Conservation (phyloP, 495 filamentous ascomycete species). For the Lichenothelia convexa region DNA sequence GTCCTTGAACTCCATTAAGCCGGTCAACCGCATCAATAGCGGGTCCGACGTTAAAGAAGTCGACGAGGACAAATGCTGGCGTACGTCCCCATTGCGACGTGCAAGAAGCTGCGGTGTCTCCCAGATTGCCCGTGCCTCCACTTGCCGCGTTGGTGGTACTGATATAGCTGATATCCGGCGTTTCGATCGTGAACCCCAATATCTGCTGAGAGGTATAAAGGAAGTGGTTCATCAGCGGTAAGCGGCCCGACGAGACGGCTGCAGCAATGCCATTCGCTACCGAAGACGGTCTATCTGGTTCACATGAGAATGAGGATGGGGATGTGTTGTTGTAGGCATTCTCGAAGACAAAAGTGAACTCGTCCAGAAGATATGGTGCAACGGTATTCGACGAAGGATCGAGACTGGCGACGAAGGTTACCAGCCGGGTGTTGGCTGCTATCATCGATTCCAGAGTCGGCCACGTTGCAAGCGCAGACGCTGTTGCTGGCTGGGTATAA, state of each 20-base stretch:
- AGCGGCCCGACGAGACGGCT: slow-evolving; percentile 13
- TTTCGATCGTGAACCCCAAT: slow-evolving; percentile 14
- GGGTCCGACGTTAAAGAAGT: slow-evolving; percentile 21
- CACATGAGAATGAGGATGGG: slow-evolving; percentile 16
- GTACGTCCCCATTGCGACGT: slow-evolving; percentile 12
- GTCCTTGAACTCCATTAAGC: slow-evolving; percentile 22
- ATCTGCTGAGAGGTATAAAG: slow-evolving; percentile 9
- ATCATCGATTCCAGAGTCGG: slow-evolving; percentile 20
- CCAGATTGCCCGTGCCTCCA: slow-evolving; percentile 13
- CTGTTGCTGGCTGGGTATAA: slow-evolving; percentile 12
- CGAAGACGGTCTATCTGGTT: slow-evolving; percentile 13
- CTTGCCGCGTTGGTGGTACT: slow-evolving; percentile 11
- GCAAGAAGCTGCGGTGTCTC: slow-evolving; percentile 9
- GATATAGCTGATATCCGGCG: slow-evolving; percentile 4
- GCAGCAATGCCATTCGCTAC: slow-evolving; percentile 5
- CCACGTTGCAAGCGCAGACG: slow-evolving; percentile 11
- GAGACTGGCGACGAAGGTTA: slow-evolving; percentile 19
- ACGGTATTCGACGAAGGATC: slow-evolving; percentile 6
- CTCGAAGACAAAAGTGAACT: slow-evolving; percentile 24
- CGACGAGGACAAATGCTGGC: slow-evolving; percentile 17
- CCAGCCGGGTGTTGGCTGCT: slow-evolving; percentile 16
- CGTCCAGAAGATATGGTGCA: slow-evolving; percentile 22
- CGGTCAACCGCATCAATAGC: slow-evolving; percentile 17
- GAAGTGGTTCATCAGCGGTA: slow-evolving; percentile 26
- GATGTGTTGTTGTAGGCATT: slow-evolving; percentile 17